Base-by-base conservation (phyloP, 2,329 filamentous ascomycete species). In the Colletotrichum tabaci region DNA sequence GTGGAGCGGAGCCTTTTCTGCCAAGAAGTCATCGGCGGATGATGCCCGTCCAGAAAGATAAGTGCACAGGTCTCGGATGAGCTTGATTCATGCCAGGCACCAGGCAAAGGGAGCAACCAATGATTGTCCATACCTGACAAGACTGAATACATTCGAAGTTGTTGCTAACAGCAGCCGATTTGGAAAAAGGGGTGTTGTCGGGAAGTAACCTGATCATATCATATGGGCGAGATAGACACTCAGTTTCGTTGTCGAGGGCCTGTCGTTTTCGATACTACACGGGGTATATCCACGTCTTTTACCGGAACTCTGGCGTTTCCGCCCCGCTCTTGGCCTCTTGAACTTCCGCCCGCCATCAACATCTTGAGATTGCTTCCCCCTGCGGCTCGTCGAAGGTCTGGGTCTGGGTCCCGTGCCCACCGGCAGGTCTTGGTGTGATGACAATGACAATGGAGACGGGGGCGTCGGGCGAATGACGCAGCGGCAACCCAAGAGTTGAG, bases 381-480 rank as follows among this genome's bases (percentile, higher is more conserved):
- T 50, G 42, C 57, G 61, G 66, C 61, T 65, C 50, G 21, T 56
- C 23, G 23, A 21, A 16, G 16, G 38, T 58, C 52, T 66, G 66
- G 16, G 38, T 58, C 52, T 66, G 66, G 66, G 66, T 69, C 61
- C 46, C 66, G 61, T 69, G 66, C 21, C 21, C 35, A 18, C 46
- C 61, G 50, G 15, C 50, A 57, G 40, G n/a, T 26, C 61, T 62
- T 42, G 66, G 57, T 46, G 16, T 60, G 46, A 63, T 68, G 65
- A 49, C 58, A 68, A 18, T 9, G 30, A 35, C 30, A 35, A 35
- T 35, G 30, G 30, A 35, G 8, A 35, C 42, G 44, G n/a, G 35
- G 47, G 66, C 10, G 30, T 35, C 49, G 58, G 58, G 58, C 68
- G 68, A 71, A 68, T 71, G 40, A 68, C 16, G 52, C 21, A 21